Evolutionary conservation across 352 stramenopile species (phyloP).

Genomic region (Phytophthora cryptogea): DNA sequence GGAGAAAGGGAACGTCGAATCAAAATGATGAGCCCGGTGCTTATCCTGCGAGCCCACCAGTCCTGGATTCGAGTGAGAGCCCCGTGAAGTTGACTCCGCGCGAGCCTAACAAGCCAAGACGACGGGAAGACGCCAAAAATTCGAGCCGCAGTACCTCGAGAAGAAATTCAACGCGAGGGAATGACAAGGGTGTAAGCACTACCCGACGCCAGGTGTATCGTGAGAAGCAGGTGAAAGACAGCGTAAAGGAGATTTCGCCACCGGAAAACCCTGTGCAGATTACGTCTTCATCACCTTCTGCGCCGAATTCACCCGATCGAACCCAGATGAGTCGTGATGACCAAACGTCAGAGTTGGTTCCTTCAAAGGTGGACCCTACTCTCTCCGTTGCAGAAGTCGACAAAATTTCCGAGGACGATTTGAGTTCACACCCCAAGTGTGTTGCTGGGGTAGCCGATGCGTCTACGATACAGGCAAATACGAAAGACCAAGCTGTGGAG

Average conservation of each 20-base stretch:
- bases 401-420: not conserved
- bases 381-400: not conserved
- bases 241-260: constrained; percentile 12
- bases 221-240: constrained; percentile 51
- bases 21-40: constrained; percentile 17
- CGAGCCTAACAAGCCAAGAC: constrained; percentile 19
- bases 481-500: not conserved
- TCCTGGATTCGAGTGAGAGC: constrained; percentile 23
- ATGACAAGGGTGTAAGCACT: constrained; percentile 20
- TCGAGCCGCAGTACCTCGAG: constrained; percentile 28
- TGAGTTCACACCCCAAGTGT: not conserved
- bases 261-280: not conserved
- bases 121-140: constrained; percentile 28
- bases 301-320: constrained; percentile 10
- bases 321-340: constrained; percentile 9
- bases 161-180: constrained; percentile 29
- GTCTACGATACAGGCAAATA: not conserved
- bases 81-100: constrained; percentile 9
- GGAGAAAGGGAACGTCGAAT: constrained; percentile 7
- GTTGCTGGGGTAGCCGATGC: constrained; percentile 1
- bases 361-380: not conserved
- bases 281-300: constrained; percentile 3
- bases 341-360: constrained; percentile 3
- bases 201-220: constrained; percentile 62
- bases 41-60: constrained; percentile 1